Percentiles rank a stretch among this genome's conserved stretches.
phyloP scores from a whole-genome alignment of 768 basidiomycete species.

The Hypholoma fasciculare region DNA sequence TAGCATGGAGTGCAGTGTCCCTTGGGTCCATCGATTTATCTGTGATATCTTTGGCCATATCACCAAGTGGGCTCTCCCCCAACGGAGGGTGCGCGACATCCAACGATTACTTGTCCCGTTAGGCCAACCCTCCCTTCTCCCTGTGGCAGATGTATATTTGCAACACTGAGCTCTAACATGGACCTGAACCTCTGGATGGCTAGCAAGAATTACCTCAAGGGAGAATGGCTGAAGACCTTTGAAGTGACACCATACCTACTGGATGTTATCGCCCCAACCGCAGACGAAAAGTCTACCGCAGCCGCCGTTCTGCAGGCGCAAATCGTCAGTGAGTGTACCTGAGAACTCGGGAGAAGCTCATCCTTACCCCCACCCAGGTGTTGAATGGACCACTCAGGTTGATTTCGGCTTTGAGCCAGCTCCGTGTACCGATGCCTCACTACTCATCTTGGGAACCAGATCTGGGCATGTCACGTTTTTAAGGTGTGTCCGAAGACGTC shows the following conservation, averaged over 20 bases:
- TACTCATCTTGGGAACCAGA: slow-evolving; percentile 69
- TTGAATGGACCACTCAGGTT: slow-evolving; percentile 68
- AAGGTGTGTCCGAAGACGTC: slow-evolving; percentile 35
- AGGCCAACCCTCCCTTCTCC: background rate
- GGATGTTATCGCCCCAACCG: slow-evolving; percentile 20
- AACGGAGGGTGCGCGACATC: slow-evolving; percentile 54
- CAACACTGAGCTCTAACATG: slow-evolving; percentile 71
- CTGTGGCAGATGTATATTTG: slow-evolving; percentile 60
- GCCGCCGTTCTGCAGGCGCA: slow-evolving; percentile 51
- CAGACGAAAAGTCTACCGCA: slow-evolving; percentile 20
- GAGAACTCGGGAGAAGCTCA: background rate
- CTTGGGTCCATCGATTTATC: slow-evolving; percentile 75
- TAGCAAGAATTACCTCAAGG: slow-evolving; percentile 65
- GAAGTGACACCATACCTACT: slow-evolving; percentile 57
- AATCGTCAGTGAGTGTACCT: slow-evolving; percentile 47
- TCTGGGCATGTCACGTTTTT: slow-evolving; percentile 64
- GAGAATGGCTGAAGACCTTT: slow-evolving; percentile 66
- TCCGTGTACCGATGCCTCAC: slow-evolving; percentile 54
- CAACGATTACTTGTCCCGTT: background rate
- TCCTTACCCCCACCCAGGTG: slow-evolving; percentile 39
- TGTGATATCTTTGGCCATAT: slow-evolving; percentile 56
- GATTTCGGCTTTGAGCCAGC: slow-evolving; percentile 53
- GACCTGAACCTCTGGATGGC: slow-evolving; percentile 72
- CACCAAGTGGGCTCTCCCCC: slow-evolving; percentile 65
- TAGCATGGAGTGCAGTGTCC: slow-evolving; percentile 69